Evolutionary conservation across 2,329 filamentous ascomycete species (phyloP).

Genomic region (Diaporthe vexans): DNA sequence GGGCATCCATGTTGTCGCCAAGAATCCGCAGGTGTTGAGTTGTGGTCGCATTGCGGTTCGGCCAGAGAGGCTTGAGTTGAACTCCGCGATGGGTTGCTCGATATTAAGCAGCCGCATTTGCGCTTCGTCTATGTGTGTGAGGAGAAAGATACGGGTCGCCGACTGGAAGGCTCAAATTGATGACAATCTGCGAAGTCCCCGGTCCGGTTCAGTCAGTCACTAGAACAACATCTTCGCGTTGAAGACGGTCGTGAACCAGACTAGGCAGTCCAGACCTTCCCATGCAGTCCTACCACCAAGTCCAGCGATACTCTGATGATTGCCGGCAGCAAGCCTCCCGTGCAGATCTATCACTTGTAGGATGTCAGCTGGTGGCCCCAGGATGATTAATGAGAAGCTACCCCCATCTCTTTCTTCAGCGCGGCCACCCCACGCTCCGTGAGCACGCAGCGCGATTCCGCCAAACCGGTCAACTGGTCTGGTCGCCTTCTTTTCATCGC

Average conservation of each 20-base stretch:
- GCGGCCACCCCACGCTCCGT: constrained; percentile 25
- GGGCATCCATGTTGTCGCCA: background rate
- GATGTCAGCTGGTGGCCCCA: constrained; percentile 21
- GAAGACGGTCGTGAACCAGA: background rate
- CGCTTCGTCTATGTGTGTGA: background rate
- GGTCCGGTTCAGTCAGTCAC: background rate
- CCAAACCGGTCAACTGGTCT: constrained; percentile 33
- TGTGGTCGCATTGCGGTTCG: background rate
- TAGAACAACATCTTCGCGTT: background rate
- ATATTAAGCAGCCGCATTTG: constrained; percentile 4
- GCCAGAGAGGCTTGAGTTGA: background rate
- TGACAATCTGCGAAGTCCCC: background rate
- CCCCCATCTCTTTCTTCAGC: background rate
- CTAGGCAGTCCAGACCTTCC: background rate
- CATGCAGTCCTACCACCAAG: background rate
- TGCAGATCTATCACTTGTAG: constrained; percentile 23
- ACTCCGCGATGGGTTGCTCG: background rate
- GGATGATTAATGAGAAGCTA: constrained; percentile 29
- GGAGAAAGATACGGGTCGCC: background rate
- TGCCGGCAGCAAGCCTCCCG: background rate
- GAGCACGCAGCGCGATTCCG: constrained; percentile 7
- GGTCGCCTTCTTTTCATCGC: constrained; percentile 30
- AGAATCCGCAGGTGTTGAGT: background rate
- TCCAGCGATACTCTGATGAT: background rate
- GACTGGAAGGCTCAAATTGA: background rate